A percentile compares a stretch with the other conserved stretches of the same genome.
phyloP scores from a whole-genome alignment of 805 yeast species.

The Starmerella geochares region DNA sequence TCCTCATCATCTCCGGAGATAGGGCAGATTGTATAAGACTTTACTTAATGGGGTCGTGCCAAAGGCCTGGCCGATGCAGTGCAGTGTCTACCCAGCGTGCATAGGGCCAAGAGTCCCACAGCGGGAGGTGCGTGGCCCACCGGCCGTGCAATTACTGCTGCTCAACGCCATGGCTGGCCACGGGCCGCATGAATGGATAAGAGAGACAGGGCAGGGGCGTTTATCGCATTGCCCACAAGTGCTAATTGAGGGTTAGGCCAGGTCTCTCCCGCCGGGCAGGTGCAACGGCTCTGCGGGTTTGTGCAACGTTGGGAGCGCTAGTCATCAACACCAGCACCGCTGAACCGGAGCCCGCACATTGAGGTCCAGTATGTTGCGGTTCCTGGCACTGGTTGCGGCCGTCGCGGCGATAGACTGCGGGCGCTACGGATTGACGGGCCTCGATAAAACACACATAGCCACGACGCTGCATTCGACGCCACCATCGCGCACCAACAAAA shows the following conservation, averaged over 20 bases:
- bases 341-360: background rate
- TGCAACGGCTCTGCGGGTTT: background rate
- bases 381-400: slow-evolving; percentile 5
- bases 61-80: too few species aligned
- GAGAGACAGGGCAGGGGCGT: background rate
- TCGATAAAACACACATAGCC: slow-evolving; percentile 35
- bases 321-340: background rate
- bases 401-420: slow-evolving; percentile 13
- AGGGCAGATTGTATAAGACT: background rate
- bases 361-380: background rate
- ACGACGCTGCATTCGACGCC: slow-evolving; percentile 49
- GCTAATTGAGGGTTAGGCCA: too few species aligned
- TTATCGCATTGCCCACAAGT: background rate
- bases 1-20: too few species aligned
- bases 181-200: too few species aligned
- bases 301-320: background rate
- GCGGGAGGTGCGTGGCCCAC: too few species aligned
- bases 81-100: too few species aligned
- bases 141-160: too few species aligned
- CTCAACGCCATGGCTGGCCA: too few species aligned
- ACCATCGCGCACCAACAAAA: slow-evolving; percentile 53
- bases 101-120: too few species aligned
- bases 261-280: too few species aligned
- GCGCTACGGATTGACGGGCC: slow-evolving; percentile 33
- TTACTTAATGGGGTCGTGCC: background rate